Evolutionary conservation across 1,139 yeast genomes (phyloP).

Genomic region (Sugiyamaella neomexicana): DNA sequence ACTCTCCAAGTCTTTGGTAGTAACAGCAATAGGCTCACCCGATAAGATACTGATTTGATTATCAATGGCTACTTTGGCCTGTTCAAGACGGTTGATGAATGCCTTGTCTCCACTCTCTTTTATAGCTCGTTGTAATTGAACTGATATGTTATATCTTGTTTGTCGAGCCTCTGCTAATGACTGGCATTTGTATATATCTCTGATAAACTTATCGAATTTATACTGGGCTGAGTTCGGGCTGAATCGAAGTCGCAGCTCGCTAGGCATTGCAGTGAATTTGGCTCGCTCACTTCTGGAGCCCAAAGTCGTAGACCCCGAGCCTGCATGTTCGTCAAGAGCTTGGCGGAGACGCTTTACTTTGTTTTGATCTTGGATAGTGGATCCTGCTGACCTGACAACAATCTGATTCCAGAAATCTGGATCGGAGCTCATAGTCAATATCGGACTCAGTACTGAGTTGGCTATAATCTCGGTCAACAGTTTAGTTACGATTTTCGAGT

Average conservation of each 20-base stretch:
- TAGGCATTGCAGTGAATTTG: slow-evolving; percentile 4
- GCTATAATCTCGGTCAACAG: slow-evolving; percentile 66
- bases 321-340: slow-evolving; percentile 67
- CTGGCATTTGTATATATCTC: slow-evolving; percentile 40
- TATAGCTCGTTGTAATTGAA: slow-evolving; percentile 41
- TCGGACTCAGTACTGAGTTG: slow-evolving; percentile 54
- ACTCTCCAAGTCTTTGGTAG: background rate
- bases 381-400: slow-evolving; percentile 62
- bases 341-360: slow-evolving; percentile 74
- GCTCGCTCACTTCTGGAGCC: background rate
- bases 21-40: slow-evolving; percentile 20
- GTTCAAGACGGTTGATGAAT: slow-evolving; percentile 35
- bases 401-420: slow-evolving; percentile 75
- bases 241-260: slow-evolving; percentile 20
- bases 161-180: slow-evolving; percentile 47
- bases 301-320: slow-evolving; percentile 18
- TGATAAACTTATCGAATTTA: slow-evolving; percentile 49
- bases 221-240: slow-evolving; percentile 39
- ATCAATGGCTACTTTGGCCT: slow-evolving; percentile 34
- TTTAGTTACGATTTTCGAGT: slow-evolving; percentile 51
- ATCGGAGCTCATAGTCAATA: slow-evolving; percentile 60
- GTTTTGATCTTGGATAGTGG: slow-evolving; percentile 67
- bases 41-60: slow-evolving; percentile 34
- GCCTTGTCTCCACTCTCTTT: slow-evolving; percentile 27
- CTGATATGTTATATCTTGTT: slow-evolving; percentile 45